Evolutionary conservation across 2,329 filamentous ascomycete genomes (phyloP).

Genomic region (Penicillium brevicompactum): DNA sequence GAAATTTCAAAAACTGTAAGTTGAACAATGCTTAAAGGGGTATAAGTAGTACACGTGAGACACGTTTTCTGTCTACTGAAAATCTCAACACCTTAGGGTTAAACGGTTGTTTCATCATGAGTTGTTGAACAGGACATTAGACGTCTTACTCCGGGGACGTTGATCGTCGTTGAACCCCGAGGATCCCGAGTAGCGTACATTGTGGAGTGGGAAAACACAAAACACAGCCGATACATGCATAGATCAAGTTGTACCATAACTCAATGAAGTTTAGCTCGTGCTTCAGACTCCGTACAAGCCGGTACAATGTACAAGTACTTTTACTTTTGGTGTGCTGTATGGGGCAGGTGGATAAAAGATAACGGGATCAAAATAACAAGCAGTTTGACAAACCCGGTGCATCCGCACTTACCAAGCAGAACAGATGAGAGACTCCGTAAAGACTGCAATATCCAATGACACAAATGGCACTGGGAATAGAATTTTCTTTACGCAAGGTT

Average conservation of each 20-base stretch:
- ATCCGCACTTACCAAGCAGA: neutral
- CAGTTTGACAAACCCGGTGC: neutral
- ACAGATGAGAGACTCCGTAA: neutral
- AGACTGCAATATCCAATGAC: neutral
- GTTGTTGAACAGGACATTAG: neutral
- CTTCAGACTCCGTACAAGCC: neutral
- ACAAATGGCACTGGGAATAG: neutral
- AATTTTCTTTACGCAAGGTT: too few species aligned
- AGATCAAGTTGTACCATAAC: neutral
- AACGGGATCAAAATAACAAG: neutral
- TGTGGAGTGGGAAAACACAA: neutral
- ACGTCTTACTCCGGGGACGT: neutral
- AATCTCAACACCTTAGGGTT: neutral
- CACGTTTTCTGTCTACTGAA: too few species aligned
- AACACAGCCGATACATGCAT: neutral
- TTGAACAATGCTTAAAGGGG: too few species aligned
- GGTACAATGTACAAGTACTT: neutral
- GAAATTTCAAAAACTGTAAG: too few species aligned
- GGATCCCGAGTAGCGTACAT: neutral
- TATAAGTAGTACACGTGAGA: too few species aligned
- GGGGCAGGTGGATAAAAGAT: constrained; percentile 7
- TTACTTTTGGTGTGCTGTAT: neutral
- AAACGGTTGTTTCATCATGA: neutral
- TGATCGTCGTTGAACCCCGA: neutral
- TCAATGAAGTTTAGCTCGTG: neutral